A percentile compares a stretch with the other conserved stretches of the same genome.
Evolutionary conservation across 495 filamentous ascomycete species (phyloP).

Genomic region (Aspergillus avenaceus): DNA sequence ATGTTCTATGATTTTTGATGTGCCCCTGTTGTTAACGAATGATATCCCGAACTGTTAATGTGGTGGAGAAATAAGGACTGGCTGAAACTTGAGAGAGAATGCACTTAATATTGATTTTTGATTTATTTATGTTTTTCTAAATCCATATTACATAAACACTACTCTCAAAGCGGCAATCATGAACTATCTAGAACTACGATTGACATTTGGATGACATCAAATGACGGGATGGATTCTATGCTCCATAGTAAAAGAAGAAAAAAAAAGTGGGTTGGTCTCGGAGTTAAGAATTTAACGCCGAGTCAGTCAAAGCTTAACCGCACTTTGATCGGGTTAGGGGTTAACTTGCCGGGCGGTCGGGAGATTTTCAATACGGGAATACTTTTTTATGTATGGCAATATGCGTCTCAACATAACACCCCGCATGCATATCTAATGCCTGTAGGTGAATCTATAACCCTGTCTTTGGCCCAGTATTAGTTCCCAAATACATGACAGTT

Average conservation of each 20-base stretch:
- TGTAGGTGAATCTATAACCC: too few relatives aligned
- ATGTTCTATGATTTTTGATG: conserved; percentile 9
- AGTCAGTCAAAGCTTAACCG: not conserved
- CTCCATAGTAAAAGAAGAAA: not conserved
- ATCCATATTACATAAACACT: too few relatives aligned
- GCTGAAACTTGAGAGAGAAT: not conserved
- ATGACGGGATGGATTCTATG: too few relatives aligned
- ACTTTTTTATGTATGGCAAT: too few relatives aligned
- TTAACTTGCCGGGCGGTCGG: not conserved
- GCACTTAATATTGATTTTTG: too few relatives aligned
- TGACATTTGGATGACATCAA: too few relatives aligned
- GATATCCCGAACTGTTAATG: conserved; percentile 18
- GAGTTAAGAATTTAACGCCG: not conserved
- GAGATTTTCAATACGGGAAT: too few relatives aligned
- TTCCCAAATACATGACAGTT: too few relatives aligned
- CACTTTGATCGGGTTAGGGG: not conserved
- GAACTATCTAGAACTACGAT: not conserved
- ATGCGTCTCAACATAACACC: too few relatives aligned
- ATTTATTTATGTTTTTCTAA: too few relatives aligned
- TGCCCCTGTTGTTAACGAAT: conserved; percentile 10
- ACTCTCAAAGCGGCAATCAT: not conserved
- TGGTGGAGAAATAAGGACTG: conserved; percentile 9
- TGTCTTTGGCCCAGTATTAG: too few relatives aligned
- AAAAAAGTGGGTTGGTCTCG: not conserved
- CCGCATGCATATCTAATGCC: too few relatives aligned